A percentile compares a stretch with the other conserved stretches of the same genome.
Conservation (phyloP, 306 rosid species). For the Potentilla sterilis region DNA sequence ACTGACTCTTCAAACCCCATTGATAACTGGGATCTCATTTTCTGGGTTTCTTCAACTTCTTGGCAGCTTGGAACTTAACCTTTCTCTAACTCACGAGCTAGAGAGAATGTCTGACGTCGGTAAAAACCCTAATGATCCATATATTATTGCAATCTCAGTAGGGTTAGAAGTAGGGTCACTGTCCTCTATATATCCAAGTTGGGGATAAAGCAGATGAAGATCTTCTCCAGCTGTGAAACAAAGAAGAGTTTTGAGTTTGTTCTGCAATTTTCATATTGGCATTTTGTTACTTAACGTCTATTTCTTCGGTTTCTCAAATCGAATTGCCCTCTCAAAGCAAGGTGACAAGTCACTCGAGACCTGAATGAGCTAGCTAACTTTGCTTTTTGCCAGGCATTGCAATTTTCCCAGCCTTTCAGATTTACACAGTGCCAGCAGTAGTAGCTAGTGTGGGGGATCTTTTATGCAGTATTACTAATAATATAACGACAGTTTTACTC, state of each 20-base stretch:
- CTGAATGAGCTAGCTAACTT: background rate
- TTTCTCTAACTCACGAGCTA: slow-evolving; percentile 8
- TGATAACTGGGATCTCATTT: slow-evolving; percentile 9
- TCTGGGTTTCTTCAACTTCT: slow-evolving; percentile 2
- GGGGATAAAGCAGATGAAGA: slow-evolving; percentile 4
- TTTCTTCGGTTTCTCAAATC: slow-evolving; percentile 12
- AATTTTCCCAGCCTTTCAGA: slow-evolving; percentile 1
- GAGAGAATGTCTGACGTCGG: slow-evolving; percentile 17
- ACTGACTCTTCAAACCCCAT: slow-evolving; percentile 12
- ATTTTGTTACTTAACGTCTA: slow-evolving; percentile 21
- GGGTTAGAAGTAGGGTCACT: slow-evolving; percentile 8
- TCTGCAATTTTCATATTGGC: slow-evolving; percentile 9
- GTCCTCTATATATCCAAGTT: slow-evolving; percentile 25
- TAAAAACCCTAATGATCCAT: background rate
- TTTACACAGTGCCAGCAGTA: background rate
- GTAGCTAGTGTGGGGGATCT: background rate
- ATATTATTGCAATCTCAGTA: background rate
- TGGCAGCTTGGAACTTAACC: slow-evolving; percentile 8
- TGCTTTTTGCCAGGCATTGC: slow-evolving; percentile 21
- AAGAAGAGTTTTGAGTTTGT: slow-evolving; percentile 17
- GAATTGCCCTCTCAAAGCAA: slow-evolving; percentile 14
- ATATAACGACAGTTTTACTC: background rate
- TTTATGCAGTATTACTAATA: background rate
- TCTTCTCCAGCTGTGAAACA: slow-evolving; percentile 19
- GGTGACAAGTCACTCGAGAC: slow-evolving; percentile 16